These are phyloP conservation scores for Paramecium sexaurelia DNA, from an alignment of 73 alveolate genomes.

Conservation along the genomic window DNA sequence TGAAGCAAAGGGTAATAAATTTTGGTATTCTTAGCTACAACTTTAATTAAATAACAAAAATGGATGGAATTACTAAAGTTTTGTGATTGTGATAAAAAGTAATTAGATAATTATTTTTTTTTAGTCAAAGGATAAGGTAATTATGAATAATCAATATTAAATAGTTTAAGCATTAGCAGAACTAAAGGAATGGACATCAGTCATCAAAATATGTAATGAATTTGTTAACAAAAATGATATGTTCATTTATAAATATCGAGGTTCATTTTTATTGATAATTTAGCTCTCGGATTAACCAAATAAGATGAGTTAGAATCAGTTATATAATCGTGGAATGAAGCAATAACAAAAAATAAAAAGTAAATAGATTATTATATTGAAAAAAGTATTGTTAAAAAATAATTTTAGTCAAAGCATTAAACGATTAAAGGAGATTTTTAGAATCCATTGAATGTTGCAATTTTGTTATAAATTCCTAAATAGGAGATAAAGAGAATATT, in stretches of 20 bases:
- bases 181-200: background rate
- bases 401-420: background rate
- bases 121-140: background rate
- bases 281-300: background rate
- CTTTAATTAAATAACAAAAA: background rate
- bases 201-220: background rate
- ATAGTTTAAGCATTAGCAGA: background rate
- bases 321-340: background rate
- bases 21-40: background rate
- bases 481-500: background rate
- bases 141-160: background rate
- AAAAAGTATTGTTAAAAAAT: background rate
- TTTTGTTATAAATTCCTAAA: background rate
- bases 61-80: background rate
- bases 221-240: background rate
- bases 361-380: background rate
- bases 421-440: background rate
- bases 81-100: background rate
- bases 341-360: background rate
- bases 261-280: background rate
- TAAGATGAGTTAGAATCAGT: background rate
- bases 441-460: background rate
- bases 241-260: background rate
- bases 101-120: background rate
- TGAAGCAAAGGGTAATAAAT: background rate